Evolutionary conservation across 306 rosid genomes (phyloP), one percentile per base, ranked within the genome.

Genomic region (Fragaria vesca): DNA sequence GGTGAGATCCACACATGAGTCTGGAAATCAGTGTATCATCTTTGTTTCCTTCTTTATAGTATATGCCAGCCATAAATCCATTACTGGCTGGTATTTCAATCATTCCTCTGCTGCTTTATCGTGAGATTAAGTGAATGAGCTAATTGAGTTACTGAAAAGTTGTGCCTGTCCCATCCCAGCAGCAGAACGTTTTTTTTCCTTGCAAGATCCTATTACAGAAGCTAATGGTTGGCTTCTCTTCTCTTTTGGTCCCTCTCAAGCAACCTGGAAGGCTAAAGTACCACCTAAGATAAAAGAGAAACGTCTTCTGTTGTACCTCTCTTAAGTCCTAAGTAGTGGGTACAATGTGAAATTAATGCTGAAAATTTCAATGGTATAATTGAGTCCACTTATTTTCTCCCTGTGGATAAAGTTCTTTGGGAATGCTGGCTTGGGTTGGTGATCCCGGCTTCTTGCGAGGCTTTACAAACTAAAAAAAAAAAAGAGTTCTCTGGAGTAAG

Each of bases 191-290:
- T 7, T 18, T 34, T 36, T 16, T 61, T 8, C 12, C 70, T 66
- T 3, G 13, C 21, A 66, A 34, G 13, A 38, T 66, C 70, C 40
- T 62, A 58, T 5, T 12, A 60, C 17, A 5, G 15, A 34, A 34
- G 18, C 47, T 66, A 66, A 32, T 18, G 26, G 24, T 7, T 18
- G 46, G 2, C 21, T 30, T 62, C 34, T 62, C 67, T 61, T 28
- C 67, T 62, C 67, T 62, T 62, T 28, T 61, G 38, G 40, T 62
- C 67, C 67, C n/a, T 13, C 42, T 32, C 68, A 30, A 62, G 68
- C 68, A 61, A 28, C 30, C 40, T 62, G 42, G 43, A 62, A 6
- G 42, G 43, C 66, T 30, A 62, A 10, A 32, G 68, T 62, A 62
- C 42, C 16, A 62, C 34, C 65, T 58, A 11, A 58, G 65, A 32